Percentiles rank a stretch among this genome's conserved stretches.
phyloP scores from a whole-genome alignment of 345 rosid genomes.

The Ceriops tagal region DNA sequence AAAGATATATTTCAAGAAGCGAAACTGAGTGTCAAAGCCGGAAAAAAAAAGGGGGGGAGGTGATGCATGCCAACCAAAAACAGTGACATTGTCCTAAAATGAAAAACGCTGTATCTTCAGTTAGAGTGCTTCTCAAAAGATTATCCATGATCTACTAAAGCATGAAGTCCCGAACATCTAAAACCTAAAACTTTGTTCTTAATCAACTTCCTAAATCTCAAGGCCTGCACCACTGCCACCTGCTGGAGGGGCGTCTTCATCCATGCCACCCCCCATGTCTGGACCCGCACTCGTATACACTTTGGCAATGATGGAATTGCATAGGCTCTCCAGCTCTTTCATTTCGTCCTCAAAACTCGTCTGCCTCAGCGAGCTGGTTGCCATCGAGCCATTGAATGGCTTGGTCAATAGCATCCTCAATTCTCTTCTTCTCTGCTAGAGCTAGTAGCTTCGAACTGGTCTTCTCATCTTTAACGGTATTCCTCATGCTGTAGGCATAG shows the following conservation, averaged over 20 bases:
- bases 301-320: conserved; percentile 25
- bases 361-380: conserved; percentile 24
- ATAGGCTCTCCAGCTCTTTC: conserved; percentile 24
- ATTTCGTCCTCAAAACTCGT: conserved; percentile 22
- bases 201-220: conserved; percentile 24
- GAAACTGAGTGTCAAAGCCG: too few species aligned
- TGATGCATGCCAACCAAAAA: too few species aligned
- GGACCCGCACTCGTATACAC: conserved; percentile 16
- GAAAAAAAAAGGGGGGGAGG: too few species aligned
- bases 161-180: neutral
- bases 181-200: neutral
- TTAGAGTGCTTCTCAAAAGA: neutral
- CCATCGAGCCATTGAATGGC: conserved; percentile 23
- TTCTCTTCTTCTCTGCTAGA: conserved; percentile 20
- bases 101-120: neutral
- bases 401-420: conserved; percentile 20
- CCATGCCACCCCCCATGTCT: conserved; percentile 17
- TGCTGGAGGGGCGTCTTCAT: conserved; percentile 14
- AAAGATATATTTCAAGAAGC: too few species aligned
- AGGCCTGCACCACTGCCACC: conserved; percentile 21
- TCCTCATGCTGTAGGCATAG: conserved; percentile 26
- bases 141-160: neutral
- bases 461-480: conserved; percentile 21
- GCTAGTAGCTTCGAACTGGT: conserved; percentile 15
- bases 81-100: too few species aligned